Conservation (phyloP, 495 filamentous ascomycete genomes). For the Hypoxylon perforatum region DNA sequence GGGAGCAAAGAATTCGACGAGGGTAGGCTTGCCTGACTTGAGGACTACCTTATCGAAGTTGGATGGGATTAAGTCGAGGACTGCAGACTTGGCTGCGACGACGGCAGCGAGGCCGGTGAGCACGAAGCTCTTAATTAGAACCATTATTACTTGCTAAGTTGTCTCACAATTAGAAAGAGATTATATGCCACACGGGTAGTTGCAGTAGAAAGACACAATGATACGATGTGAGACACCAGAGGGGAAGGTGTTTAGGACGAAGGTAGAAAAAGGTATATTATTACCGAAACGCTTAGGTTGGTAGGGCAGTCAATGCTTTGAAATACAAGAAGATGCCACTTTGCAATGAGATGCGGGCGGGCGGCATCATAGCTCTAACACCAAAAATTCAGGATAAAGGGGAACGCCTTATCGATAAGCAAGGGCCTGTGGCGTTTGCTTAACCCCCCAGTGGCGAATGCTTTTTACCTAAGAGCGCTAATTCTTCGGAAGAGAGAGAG, state of each 20-base stretch:
- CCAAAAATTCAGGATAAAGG: conserved; percentile 14
- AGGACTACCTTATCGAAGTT: conserved; percentile 94
- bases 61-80: conserved; percentile 84
- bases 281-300: conserved; percentile 3
- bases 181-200: conserved; percentile 17
- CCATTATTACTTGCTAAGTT: conserved; percentile 52
- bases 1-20: conserved; percentile 98
- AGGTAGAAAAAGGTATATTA: conserved; percentile 1
- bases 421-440: background rate
- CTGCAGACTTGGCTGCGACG: conserved; percentile 68
- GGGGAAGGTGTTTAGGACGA: background rate
- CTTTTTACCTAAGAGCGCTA: background rate
- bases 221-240: background rate
- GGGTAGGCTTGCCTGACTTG: conserved; percentile 90
- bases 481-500: conserved; percentile 10
- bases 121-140: conserved; percentile 65
- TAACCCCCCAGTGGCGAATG: background rate
- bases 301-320: conserved; percentile 32
- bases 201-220: conserved; percentile 13
- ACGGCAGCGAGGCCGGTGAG: conserved; percentile 57
- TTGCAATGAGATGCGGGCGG: conserved; percentile 34
- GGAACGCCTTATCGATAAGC: conserved; percentile 33
- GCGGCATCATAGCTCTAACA: conserved; percentile 23
- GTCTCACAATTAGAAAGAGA: conserved; percentile 18
- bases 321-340: conserved; percentile 45